Conservation (phyloP, 176 grass and related monocot genomes). For the Triticum timopheevii region DNA sequence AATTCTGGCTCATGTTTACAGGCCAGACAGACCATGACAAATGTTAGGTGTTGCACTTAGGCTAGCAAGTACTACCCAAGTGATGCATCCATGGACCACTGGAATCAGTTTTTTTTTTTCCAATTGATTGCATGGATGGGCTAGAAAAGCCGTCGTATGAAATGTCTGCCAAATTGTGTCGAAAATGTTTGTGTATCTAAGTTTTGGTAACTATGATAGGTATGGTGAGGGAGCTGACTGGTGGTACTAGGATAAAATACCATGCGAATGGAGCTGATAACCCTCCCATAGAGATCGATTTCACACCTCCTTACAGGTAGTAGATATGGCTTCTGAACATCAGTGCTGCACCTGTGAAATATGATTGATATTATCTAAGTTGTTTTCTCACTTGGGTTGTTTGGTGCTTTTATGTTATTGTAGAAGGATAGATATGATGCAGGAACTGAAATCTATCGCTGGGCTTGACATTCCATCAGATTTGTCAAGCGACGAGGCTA, state of each 20-base stretch:
- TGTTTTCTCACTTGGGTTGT: slow-evolving; percentile 1
- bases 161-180: not conserved
- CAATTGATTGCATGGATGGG: not conserved
- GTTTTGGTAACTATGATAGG: slow-evolving; percentile 32
- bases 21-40: not conserved
- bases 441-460: slow-evolving; percentile 60
- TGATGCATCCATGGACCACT: not conserved
- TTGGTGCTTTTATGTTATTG: slow-evolving; percentile 5
- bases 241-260: slow-evolving; percentile 77
- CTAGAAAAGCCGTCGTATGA: not conserved
- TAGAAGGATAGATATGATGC: slow-evolving; percentile 80
- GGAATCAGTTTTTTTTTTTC: too few species aligned
- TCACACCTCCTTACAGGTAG: slow-evolving; percentile 82
- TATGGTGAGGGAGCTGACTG: slow-evolving; percentile 72
- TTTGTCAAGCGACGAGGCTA: slow-evolving; percentile 68
- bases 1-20: not conserved
- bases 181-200: not conserved
- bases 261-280: slow-evolving; percentile 75
- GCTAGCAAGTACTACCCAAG: not conserved
- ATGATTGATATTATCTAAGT: not conserved
- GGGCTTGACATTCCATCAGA: slow-evolving; percentile 68
- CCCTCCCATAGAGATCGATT: slow-evolving; percentile 85
- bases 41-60: not conserved
- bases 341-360: not conserved
- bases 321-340: not conserved